phyloP scores from a whole-genome alignment of 1,139 yeast genomes.

The Suhomyces coccinellae region DNA sequence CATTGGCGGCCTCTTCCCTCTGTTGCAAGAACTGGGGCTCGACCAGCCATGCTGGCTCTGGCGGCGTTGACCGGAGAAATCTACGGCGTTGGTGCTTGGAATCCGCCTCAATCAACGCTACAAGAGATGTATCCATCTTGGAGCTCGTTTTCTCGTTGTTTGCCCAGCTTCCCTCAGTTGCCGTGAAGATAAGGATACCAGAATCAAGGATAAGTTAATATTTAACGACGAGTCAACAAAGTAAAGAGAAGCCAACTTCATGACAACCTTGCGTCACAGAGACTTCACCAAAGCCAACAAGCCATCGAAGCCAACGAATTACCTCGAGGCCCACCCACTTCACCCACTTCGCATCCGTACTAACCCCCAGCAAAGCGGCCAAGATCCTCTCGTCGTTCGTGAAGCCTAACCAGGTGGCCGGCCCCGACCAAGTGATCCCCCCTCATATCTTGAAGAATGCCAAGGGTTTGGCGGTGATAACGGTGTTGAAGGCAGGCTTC shows the following conservation, averaged over 20 bases:
- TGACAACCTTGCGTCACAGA: background rate
- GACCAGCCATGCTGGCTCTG: background rate
- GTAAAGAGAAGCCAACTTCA: no score
- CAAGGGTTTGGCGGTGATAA: conserved; percentile 86
- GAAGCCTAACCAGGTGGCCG: conserved; percentile 92
- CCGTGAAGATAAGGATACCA: no score
- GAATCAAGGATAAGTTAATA: no score
- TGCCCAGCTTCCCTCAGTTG: no score
- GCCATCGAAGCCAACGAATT: background rate
- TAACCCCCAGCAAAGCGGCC: conserved; percentile 76
- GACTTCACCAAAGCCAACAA: no score
- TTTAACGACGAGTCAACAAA: no score
- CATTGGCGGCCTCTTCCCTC: background rate
- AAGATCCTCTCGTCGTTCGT: conserved; percentile 84
- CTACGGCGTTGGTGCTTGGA: no score
- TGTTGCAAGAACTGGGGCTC: background rate
- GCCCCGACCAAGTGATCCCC: conserved; percentile 89
- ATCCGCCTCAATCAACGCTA: background rate
- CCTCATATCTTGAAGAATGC: conserved; percentile 87
- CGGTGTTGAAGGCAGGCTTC: conserved; percentile 95
- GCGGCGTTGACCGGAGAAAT: background rate
- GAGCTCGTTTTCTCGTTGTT: no score
- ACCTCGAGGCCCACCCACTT: background rate
- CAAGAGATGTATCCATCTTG: background rate
- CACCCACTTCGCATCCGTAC: background rate